These are phyloP conservation scores for Fulvia fulva DNA, from an alignment of 2,329 filamentous ascomycete species.

Conservation along the genomic window DNA sequence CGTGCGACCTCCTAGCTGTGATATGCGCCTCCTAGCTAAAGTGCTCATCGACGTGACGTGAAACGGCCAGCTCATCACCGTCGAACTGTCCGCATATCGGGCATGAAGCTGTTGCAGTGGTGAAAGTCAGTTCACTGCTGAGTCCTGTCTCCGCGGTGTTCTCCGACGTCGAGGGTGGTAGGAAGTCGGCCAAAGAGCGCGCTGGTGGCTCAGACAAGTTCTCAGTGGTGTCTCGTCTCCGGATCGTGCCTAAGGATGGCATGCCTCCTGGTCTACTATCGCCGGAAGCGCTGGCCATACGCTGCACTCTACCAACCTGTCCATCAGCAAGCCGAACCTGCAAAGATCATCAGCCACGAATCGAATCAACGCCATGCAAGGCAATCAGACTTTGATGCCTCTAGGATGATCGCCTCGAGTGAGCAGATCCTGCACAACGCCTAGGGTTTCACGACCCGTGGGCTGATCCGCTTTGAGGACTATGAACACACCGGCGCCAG, in stretches of 20 bases:
- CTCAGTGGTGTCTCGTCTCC: constrained; percentile 11
- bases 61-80: constrained; percentile 65
- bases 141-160: constrained; percentile 20
- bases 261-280: not conserved
- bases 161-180: constrained; percentile 26
- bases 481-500: constrained; percentile 65
- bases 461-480: constrained; percentile 72
- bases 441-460: constrained; percentile 66
- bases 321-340: constrained; percentile 59
- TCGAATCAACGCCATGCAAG: not conserved
- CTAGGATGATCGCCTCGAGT: constrained; percentile 71
- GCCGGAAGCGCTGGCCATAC: constrained; percentile 40
- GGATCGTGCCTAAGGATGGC: not conserved
- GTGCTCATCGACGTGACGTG: constrained; percentile 61
- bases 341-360: constrained; percentile 63
- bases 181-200: constrained; percentile 27
- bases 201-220: constrained; percentile 22
- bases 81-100: constrained; percentile 65
- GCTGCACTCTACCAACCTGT: constrained; percentile 69
- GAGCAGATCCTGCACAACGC: constrained; percentile 63
- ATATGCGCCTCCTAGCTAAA: constrained; percentile 36
- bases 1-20: too few species aligned
- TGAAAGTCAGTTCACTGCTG: constrained; percentile 7
- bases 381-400: constrained; percentile 61
- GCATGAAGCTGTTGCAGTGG: constrained; percentile 43